phyloP scores from a whole-genome alignment of 305 asterid genomes.

The Fraxinus greggii region DNA sequence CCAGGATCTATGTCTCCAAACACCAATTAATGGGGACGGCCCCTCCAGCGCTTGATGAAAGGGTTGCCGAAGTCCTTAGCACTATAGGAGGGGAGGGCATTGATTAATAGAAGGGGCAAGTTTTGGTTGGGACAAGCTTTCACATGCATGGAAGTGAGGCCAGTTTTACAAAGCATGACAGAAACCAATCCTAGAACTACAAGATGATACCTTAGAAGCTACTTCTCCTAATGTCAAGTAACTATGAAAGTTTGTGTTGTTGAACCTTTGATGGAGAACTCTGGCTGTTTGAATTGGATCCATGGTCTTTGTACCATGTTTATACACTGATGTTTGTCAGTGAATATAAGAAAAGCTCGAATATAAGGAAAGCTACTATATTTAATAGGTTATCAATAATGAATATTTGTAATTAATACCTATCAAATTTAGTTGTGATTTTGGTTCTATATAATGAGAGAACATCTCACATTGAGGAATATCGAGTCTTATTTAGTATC shows the following conservation, averaged over 20 bases:
- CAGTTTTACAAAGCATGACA: neutral
- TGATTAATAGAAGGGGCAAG: neutral
- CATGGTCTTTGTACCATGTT: neutral
- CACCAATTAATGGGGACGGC: too few relatives aligned
- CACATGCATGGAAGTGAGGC: neutral
- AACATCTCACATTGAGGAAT: neutral
- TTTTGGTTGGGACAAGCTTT: neutral
- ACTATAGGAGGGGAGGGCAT: neutral
- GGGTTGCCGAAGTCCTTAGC: neutral
- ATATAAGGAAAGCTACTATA: neutral
- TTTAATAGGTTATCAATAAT: neutral
- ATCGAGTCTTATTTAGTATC: neutral
- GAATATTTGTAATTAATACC: neutral
- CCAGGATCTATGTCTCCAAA: too few relatives aligned
- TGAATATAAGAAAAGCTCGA: neutral
- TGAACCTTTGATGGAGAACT: neutral
- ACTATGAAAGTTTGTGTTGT: conserved; percentile 3
- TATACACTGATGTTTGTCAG: neutral
- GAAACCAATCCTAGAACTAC: too few relatives aligned
- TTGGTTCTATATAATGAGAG: neutral
- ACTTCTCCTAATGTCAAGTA: neutral
- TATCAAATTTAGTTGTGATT: neutral
- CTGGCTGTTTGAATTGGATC: neutral
- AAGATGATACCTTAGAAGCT: neutral
- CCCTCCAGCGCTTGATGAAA: neutral